Conservation (phyloP, 352 stramenopile genomes). For the Thraustochytrium sp. region DNA sequence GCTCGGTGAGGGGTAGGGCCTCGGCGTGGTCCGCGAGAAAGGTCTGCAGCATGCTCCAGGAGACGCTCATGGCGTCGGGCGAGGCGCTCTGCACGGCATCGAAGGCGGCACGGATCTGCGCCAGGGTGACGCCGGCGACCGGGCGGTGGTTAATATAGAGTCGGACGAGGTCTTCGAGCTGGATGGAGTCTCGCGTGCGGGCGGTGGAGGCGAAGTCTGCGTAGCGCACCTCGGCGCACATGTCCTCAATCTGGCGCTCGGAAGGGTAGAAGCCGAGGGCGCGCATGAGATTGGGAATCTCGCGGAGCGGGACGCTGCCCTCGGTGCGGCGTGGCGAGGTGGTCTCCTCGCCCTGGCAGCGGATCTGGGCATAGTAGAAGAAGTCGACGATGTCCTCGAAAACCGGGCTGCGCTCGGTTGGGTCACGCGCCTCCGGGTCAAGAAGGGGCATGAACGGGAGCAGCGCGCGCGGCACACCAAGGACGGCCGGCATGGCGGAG, state of each 20-base stretch:
- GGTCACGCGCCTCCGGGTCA: conserved; percentile 55
- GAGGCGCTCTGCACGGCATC: conserved; percentile 31
- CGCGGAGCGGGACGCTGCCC: conserved; percentile 65
- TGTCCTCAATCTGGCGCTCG: conserved; percentile 78
- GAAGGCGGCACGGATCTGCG: conserved; percentile 70
- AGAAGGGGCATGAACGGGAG: conserved; percentile 73
- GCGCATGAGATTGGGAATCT: conserved; percentile 84
- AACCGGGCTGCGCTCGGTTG: conserved; percentile 64
- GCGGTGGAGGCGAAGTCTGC: conserved; percentile 55
- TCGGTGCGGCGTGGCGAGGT: conserved; percentile 63
- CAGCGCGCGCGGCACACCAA: conserved; percentile 40
- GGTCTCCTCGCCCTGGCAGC: conserved; percentile 76
- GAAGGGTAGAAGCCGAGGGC: conserved; percentile 83
- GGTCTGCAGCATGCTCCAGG: conserved; percentile 65
- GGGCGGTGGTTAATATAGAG: conserved; percentile 86
- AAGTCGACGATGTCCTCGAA: conserved; percentile 87
- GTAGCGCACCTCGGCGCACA: conserved; percentile 73
- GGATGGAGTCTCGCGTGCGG: conserved; percentile 48
- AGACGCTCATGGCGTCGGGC: too few relatives aligned
- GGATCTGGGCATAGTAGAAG: conserved; percentile 86
- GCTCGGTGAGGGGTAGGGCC: conserved; percentile 67
- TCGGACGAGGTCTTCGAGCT: conserved; percentile 69
- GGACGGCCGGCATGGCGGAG: not conserved
- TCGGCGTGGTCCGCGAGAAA: conserved; percentile 66
- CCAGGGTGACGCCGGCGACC: conserved; percentile 71